These are phyloP conservation scores for Ogataea pignaliae DNA, from an alignment of 805 yeast species.

Conservation along the genomic window DNA sequence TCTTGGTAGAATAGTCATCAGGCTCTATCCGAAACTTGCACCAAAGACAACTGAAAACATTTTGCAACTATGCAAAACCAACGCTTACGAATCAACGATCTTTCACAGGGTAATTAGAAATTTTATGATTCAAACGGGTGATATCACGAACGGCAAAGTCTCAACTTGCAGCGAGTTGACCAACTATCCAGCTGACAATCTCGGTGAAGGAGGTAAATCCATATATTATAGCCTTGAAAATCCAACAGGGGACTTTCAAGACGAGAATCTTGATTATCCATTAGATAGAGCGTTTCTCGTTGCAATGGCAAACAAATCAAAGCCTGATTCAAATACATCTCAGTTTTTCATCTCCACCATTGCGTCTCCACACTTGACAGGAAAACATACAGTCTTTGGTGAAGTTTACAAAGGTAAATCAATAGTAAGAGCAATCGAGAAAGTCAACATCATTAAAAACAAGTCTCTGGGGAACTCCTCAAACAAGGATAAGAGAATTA, in stretches of 20 bases:
- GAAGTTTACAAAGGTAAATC: conserved; percentile 63
- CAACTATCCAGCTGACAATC: conserved; percentile 22
- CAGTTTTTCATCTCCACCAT: conserved; percentile 71
- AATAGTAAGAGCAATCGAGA: conserved; percentile 62
- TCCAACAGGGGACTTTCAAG: conserved; percentile 39
- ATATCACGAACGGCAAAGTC: conserved; percentile 36
- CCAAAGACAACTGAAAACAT: conserved; percentile 57
- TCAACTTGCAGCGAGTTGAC: conserved; percentile 10
- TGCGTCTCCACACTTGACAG: conserved; percentile 68
- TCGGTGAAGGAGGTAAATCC: conserved; percentile 45
- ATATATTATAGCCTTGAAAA: conserved; percentile 29
- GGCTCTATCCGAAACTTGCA: conserved; percentile 45
- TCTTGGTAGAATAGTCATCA: conserved; percentile 59
- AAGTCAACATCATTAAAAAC: conserved; percentile 39
- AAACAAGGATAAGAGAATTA: background rate
- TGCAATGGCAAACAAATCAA: conserved; percentile 63
- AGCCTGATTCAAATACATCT: conserved; percentile 46
- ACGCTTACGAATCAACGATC: conserved; percentile 37
- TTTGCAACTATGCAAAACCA: conserved; percentile 39
- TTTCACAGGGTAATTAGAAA: conserved; percentile 66
- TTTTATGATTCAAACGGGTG: conserved; percentile 71
- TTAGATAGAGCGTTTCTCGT: conserved; percentile 45
- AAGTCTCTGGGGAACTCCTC: conserved; percentile 9
- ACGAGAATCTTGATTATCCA: conserved; percentile 47
- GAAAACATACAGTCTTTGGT: conserved; percentile 78